Base-by-base conservation (phyloP, 305 asterid genomes). In the Galium porrigens region DNA sequence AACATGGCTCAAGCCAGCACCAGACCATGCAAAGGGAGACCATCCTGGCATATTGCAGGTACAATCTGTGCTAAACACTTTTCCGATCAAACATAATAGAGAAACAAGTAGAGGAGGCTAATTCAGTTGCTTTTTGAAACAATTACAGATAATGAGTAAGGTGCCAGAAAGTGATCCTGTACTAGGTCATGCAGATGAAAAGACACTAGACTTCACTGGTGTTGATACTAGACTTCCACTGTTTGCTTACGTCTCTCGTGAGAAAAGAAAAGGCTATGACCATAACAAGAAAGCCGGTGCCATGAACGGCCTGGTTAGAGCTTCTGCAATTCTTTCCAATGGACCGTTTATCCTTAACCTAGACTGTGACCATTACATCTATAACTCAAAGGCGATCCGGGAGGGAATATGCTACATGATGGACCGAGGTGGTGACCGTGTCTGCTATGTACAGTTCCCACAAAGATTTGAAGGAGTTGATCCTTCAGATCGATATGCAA, bases 251-350 rank as follows among this genome's bases (percentile, higher is more conserved):
- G 96, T 87, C 29, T 92, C 97, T 2, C 90, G 99, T 1, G 99
- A 92, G 80, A 92, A 92, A 75, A 81, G 99, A 0, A 82, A 84
- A 36, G 90, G 89, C 22, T 88, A 81, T 25, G 99, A 92, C 66
- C 99, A 92, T 37, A 89, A 92, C 77, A 92, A 92, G 88, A 92
- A 92, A 75, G 99, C 97, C 1, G 96, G 99, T 32, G 97, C 99
- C 44, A 92, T 92, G 99, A 92, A 92, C 58, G 94, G 94, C 22
- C 72, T 89, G 63, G 99, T 92, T 64, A 83, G 97, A 77, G 95
- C 95, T 61, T 92, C 99, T n/a, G 99, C 97, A 1, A 79, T 89
- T 64, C 77, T 92, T 37, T 89, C 99, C 25, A 92, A 92, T 27
- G 97, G 96, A 49, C 90, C 99, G 0, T 92, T 92, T 79, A 92